These are phyloP conservation scores for Lichtheimia ornata DNA, from an alignment of 371 early-diverging fungal genomes.

Conservation along the genomic window DNA sequence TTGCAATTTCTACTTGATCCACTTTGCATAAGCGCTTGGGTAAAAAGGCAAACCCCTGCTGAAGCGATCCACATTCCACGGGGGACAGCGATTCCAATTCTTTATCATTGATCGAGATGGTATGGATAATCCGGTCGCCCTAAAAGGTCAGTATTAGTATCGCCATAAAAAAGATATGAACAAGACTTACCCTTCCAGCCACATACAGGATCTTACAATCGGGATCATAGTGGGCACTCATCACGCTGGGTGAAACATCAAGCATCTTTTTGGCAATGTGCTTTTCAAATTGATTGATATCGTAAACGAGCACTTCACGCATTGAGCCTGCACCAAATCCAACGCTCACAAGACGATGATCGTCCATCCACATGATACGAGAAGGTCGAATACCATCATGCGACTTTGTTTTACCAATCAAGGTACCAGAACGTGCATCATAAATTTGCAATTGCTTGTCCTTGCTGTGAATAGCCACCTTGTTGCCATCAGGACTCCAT, in stretches of 20 bases:
- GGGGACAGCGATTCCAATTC: slow-evolving; percentile 55
- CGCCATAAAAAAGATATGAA: background rate
- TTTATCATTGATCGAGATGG: slow-evolving; percentile 28
- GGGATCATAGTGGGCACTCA: slow-evolving; percentile 68
- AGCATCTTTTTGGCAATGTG: slow-evolving; percentile 47
- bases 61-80: slow-evolving; percentile 59
- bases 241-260: slow-evolving; percentile 77
- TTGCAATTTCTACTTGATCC: slow-evolving; percentile 64
- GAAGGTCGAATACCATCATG: slow-evolving; percentile 75
- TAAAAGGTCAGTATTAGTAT: slow-evolving; percentile 1
- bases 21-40: slow-evolving; percentile 71
- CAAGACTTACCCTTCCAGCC: slow-evolving; percentile 56
- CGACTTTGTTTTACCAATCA: slow-evolving; percentile 54
- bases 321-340: slow-evolving; percentile 68
- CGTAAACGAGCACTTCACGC: slow-evolving; percentile 69
- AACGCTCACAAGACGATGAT: slow-evolving; percentile 58
- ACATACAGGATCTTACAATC: slow-evolving; percentile 68
- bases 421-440: slow-evolving; percentile 60
- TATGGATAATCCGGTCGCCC: slow-evolving; percentile 60
- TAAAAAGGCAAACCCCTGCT: slow-evolving; percentile 68
- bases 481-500: slow-evolving; percentile 69
- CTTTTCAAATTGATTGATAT: slow-evolving; percentile 39
- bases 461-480: slow-evolving; percentile 61
- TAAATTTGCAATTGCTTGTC: slow-evolving; percentile 70
- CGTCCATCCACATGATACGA: slow-evolving; percentile 71